Conservation (phyloP, 2,329 filamentous ascomycete species). For the Biscogniauxia mediterranea region DNA sequence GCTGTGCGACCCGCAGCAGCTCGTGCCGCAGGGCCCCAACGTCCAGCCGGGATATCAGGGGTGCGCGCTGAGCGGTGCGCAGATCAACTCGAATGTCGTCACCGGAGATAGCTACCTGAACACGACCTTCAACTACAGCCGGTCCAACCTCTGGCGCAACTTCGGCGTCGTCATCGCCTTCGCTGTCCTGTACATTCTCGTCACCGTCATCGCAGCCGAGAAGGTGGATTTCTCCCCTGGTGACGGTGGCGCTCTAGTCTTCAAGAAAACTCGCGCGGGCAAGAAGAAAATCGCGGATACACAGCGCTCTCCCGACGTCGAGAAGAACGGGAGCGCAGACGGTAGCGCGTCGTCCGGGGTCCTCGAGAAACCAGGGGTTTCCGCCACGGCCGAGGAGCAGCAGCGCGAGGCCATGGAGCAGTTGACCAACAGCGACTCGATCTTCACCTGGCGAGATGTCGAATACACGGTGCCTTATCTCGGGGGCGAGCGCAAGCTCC, state of each 20-base stretch:
- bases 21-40: slow-evolving; percentile 45
- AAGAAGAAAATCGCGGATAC: slow-evolving; percentile 51
- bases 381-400: slow-evolving; percentile 22
- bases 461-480: slow-evolving; percentile 71
- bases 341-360: slow-evolving; percentile 26
- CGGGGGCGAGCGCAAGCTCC: slow-evolving; percentile 57
- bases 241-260: slow-evolving; percentile 68
- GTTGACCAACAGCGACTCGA: slow-evolving; percentile 56
- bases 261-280: slow-evolving; percentile 65
- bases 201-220: slow-evolving; percentile 72
- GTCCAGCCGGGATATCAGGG: slow-evolving; percentile 46
- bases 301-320: slow-evolving; percentile 51
- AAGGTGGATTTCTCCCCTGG: slow-evolving; percentile 58
- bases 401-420: slow-evolving; percentile 39
- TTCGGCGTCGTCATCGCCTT: slow-evolving; percentile 78
- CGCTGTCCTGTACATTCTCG: slow-evolving; percentile 67
- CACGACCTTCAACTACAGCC: slow-evolving; percentile 52
- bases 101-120: slow-evolving; percentile 55
- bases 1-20: slow-evolving; percentile 42
- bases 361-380: slow-evolving; percentile 9
- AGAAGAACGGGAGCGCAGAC: slow-evolving; percentile 43
- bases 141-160: slow-evolving; percentile 68
- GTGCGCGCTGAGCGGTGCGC: slow-evolving; percentile 55
- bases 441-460: slow-evolving; percentile 71
- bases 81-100: slow-evolving; percentile 46